A percentile compares a stretch with the other conserved stretches of the same genome.
phyloP scores from a whole-genome alignment of 2,329 filamentous ascomycete species.

The Cordyceps javanica region DNA sequence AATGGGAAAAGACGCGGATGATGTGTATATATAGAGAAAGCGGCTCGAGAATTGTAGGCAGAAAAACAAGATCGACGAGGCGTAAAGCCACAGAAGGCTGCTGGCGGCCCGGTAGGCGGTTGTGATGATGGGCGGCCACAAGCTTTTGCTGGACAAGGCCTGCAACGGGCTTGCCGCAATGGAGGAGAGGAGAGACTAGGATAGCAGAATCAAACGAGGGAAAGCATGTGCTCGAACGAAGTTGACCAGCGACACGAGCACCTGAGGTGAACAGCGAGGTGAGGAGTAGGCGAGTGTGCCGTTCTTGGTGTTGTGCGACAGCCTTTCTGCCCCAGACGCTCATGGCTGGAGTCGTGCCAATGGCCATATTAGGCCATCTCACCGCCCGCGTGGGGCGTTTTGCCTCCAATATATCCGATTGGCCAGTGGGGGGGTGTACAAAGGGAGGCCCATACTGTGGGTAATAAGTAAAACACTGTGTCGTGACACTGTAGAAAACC shows the following conservation, averaged over 20 bases:
- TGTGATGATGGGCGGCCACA: neutral
- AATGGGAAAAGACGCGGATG: neutral
- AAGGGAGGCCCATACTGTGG: neutral
- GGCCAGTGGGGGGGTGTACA: neutral
- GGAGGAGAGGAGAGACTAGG: neutral
- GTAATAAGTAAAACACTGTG: neutral
- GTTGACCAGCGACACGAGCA: neutral
- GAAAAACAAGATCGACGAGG: neutral
- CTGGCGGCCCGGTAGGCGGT: neutral
- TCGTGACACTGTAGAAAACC: neutral
- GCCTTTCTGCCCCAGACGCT: conserved; percentile 13
- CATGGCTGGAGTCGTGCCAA: conserved; percentile 1
- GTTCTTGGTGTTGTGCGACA: conserved; percentile 11
- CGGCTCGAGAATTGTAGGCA: neutral
- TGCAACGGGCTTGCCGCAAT: neutral
- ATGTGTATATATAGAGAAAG: neutral
- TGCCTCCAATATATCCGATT: conserved; percentile 9
- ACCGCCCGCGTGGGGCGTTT: conserved; percentile 13
- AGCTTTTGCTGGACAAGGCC: neutral
- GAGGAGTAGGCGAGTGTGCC: conserved; percentile 1
- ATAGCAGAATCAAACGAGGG: neutral
- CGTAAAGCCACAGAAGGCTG: neutral
- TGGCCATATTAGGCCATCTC: conserved; percentile 13
- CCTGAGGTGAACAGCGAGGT: neutral
- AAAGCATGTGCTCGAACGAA: neutral